Conservation (phyloP, 495 filamentous ascomycete species). For the Pseudomonodictys pantanalensis region DNA sequence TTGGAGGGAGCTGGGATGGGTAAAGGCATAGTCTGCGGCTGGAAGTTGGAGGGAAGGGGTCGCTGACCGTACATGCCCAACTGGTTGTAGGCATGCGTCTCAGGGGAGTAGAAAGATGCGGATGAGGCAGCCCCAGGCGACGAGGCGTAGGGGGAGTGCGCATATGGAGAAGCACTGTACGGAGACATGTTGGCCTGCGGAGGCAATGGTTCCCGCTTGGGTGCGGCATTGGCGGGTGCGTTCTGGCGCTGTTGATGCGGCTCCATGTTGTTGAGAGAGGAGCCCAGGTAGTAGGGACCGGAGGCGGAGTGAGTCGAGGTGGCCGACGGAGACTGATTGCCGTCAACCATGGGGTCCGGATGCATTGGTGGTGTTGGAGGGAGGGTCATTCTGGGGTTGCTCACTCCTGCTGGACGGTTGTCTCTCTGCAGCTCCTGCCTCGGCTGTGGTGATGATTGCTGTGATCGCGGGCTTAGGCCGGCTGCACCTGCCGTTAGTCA, state of each 20-base stretch:
- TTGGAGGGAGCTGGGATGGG: constrained; percentile 53
- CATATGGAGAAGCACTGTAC: constrained; percentile 37
- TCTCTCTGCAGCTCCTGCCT: constrained; percentile 22
- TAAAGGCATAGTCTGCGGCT: constrained; percentile 39
- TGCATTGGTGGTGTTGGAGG: constrained; percentile 92
- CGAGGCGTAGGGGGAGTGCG: constrained; percentile 43
- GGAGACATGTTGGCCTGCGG: constrained; percentile 40
- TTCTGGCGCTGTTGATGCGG: constrained; percentile 49
- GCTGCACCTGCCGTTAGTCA: constrained; percentile 19
- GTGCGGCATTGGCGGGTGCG: constrained; percentile 7
- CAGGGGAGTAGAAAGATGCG: constrained; percentile 45
- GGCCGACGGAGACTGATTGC: constrained; percentile 65
- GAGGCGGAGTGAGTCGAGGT: constrained; percentile 53
- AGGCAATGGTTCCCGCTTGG: constrained; percentile 36
- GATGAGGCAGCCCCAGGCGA: constrained; percentile 38
- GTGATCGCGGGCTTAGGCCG: constrained; percentile 28
- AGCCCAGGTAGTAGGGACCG: constrained; percentile 56
- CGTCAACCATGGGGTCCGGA: constrained; percentile 77
- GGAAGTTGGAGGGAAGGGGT: constrained; percentile 58
- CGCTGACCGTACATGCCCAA: constrained; percentile 61
- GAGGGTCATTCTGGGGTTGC: constrained; percentile 55
- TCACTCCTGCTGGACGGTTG: constrained; percentile 39
- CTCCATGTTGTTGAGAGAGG: constrained; percentile 50
- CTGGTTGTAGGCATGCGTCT: constrained; percentile 34
- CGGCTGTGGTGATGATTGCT: constrained; percentile 11